Evolutionary conservation across 371 early-diverging fungal genomes (phyloP).

Genomic region (Massospora cicadina): DNA sequence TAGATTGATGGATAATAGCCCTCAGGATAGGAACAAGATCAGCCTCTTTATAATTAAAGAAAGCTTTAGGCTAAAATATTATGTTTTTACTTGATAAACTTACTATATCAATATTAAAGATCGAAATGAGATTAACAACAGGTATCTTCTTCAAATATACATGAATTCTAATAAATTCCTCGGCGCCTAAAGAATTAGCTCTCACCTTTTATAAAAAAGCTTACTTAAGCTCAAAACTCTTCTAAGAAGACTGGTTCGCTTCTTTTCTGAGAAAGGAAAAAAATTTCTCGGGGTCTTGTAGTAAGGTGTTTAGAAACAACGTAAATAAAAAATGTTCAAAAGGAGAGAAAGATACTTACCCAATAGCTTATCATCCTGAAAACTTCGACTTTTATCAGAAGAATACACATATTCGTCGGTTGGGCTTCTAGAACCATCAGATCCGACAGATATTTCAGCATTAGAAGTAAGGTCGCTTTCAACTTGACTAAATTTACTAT

Average conservation of each 20-base stretch:
- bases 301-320: no score
- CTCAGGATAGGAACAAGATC: neutral
- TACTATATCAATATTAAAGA: neutral
- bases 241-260: neutral
- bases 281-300: neutral
- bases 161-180: neutral
- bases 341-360: no score
- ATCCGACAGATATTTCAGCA: neutral
- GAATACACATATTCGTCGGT: neutral
- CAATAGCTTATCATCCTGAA: neutral
- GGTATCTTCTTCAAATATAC: neutral
- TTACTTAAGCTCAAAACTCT: neutral
- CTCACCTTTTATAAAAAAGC: neutral
- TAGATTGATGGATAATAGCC: neutral
- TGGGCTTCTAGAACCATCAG: neutral
- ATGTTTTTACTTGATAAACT: neutral
- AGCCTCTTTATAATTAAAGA: neutral
- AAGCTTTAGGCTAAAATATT: neutral
- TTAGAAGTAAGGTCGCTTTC: neutral
- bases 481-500: neutral
- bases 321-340: no score
- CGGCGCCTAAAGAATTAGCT: neutral
- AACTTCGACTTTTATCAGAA: neutral
- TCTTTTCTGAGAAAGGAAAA: neutral
- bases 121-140: neutral